Base-by-base conservation (phyloP, 2,329 filamentous ascomycete species). In the Achaetomium macrosporum region DNA sequence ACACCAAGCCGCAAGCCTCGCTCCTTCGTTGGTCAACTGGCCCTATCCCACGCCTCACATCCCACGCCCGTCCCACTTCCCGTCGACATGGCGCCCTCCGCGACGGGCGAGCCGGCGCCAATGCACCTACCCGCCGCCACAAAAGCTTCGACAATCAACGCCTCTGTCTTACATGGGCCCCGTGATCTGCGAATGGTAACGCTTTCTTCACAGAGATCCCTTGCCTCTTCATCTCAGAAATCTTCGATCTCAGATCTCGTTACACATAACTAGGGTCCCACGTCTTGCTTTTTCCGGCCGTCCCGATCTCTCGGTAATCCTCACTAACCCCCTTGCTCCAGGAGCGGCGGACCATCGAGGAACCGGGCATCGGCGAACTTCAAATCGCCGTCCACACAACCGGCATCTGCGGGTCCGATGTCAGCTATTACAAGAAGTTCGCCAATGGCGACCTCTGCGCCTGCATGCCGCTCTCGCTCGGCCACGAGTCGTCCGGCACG, bases 371-470 rank as follows among this genome's bases (percentile, higher is more conserved):
- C 25, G 76, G 74, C 50, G 82, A 87, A 64, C 73, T 87, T 51
- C 84, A 87, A 67, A 76, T 87, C 61, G 75, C 80, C 60, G 74
- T 87, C 66, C 79, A 78, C 61, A 76, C 79, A 7, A 87, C 84
- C 20, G 83, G 84, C 36, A 82, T 87, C 61, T 87, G 84, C 66
- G 84, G 84, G 51, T 86, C 82, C 8, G 84, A 87, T 67, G 78
- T 86, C 50, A 82, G 81, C 49, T 87, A 87, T 68, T 87, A 85
- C 72, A 85, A 81, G 66, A 85, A 85, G 63, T 86, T 85, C 64
- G 81, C 82, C 68, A 87, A 87, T 63, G 84, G 84, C 42, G 83
- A 85, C 66, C 76, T 87, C 47, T 83, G 83, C 61, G 82, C 81
- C 43, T 83, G 80, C 58, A 76, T 78, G 56, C 84, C 84, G 29